phyloP scores from a whole-genome alignment of 306 rosid genomes.

The Cicer yamashitae region DNA sequence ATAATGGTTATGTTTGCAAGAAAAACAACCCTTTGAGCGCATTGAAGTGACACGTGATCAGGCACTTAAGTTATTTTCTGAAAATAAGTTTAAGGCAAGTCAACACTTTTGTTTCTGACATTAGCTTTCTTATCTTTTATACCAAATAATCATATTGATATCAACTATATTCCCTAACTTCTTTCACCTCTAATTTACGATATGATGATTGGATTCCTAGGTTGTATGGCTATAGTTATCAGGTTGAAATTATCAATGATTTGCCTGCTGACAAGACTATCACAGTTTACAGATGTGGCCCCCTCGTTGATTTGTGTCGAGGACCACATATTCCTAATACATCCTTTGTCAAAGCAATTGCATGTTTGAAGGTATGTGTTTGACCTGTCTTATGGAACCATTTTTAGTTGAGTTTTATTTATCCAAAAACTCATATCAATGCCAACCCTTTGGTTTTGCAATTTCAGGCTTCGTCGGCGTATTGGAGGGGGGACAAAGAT shows the following conservation, averaged over 20 bases:
- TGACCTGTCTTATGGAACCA: slow-evolving; percentile 22
- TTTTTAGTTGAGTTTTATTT: slow-evolving; percentile 12
- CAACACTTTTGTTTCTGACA: slow-evolving; percentile 28
- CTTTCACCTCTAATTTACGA: slow-evolving; percentile 22
- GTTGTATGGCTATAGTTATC: slow-evolving; percentile 40
- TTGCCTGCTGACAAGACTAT: slow-evolving; percentile 91
- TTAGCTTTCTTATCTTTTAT: slow-evolving; percentile 10
- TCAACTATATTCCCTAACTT: slow-evolving; percentile 28
- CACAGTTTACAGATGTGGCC: slow-evolving; percentile 97
- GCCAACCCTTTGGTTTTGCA: slow-evolving; percentile 41
- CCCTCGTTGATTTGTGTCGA: slow-evolving; percentile 92
- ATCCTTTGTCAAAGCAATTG: slow-evolving; percentile 91
- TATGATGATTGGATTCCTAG: slow-evolving; percentile 19
- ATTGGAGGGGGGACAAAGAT: slow-evolving; percentile 93
- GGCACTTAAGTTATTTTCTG: slow-evolving; percentile 86
- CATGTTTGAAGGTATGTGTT: slow-evolving; percentile 78
- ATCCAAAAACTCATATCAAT: slow-evolving; percentile 2
- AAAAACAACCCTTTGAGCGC: slow-evolving; percentile 90
- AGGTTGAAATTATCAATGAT: slow-evolving; percentile 96
- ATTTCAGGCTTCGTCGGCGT: slow-evolving; percentile 94
- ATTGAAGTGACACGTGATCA: slow-evolving; percentile 89
- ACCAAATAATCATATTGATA: neutral
- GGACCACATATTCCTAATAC: slow-evolving; percentile 99
- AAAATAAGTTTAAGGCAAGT: slow-evolving; percentile 85
- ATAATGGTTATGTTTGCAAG: slow-evolving; percentile 54